Conservation (phyloP, 371 early-diverging fungal genomes). For the Rhizomucor miehei region DNA sequence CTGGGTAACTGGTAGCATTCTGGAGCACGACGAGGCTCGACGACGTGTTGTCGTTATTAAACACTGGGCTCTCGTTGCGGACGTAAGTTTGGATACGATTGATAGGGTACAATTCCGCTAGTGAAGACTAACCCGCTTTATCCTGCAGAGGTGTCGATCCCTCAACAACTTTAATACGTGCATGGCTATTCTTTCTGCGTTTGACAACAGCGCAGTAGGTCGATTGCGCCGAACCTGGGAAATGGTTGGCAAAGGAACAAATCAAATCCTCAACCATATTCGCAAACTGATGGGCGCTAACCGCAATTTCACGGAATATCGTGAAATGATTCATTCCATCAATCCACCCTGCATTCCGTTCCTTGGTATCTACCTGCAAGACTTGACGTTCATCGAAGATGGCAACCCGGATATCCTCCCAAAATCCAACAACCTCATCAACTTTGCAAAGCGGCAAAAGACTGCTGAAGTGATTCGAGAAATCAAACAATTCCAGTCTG, state of each 20-base stretch:
- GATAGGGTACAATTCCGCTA: neutral
- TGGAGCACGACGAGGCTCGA: constrained; percentile 75
- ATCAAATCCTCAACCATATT: constrained; percentile 46
- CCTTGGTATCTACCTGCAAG: constrained; percentile 85
- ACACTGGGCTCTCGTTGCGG: constrained; percentile 82
- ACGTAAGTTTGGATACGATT: constrained; percentile 36
- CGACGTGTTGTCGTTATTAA: constrained; percentile 77
- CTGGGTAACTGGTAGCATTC: constrained; percentile 80
- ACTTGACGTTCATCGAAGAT: constrained; percentile 92
- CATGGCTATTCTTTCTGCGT: constrained; percentile 86
- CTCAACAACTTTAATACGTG: constrained; percentile 93
- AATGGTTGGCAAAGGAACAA: constrained; percentile 56
- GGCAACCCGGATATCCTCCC: constrained; percentile 81
- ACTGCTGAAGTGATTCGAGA: constrained; percentile 90
- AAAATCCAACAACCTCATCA: constrained; percentile 68
- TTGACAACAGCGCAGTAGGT: constrained; percentile 86
- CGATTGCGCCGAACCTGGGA: constrained; percentile 92
- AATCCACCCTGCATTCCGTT: constrained; percentile 94
- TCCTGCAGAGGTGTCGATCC: constrained; percentile 51
- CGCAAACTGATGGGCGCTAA: constrained; percentile 74
- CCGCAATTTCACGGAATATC: constrained; percentile 84
- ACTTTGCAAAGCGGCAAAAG: constrained; percentile 88
- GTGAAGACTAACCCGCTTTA: neutral
- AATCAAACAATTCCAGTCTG: constrained; percentile 88
- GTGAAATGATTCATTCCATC: constrained; percentile 79